Evolutionary conservation across 169 alveolate species (phyloP).

Genomic region (Besnoitia besnoiti): DNA sequence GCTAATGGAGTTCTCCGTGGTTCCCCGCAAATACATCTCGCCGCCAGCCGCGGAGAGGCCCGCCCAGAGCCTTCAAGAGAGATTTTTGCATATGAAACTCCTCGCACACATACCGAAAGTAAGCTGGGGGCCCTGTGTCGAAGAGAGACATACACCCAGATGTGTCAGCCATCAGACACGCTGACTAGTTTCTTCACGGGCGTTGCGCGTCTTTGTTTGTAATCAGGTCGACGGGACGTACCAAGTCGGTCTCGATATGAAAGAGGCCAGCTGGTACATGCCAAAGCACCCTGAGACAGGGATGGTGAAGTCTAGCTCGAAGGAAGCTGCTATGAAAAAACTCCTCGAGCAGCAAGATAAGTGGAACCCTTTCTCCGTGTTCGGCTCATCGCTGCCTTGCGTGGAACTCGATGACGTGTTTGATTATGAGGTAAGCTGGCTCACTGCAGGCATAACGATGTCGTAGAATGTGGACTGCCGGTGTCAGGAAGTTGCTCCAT

Average conservation of each 20-base stretch:
- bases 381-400: constrained; percentile 83
- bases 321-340: neutral
- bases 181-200: too few species aligned
- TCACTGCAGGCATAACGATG: neutral
- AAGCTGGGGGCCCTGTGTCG: neutral
- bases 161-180: neutral
- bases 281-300: neutral
- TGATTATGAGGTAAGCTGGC: constrained; percentile 51
- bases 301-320: neutral
- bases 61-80: neutral
- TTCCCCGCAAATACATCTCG: neutral
- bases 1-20: constrained; percentile 42
- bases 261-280: constrained; percentile 36
- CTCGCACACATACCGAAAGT: constrained; percentile 36
- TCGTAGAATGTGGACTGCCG: neutral
- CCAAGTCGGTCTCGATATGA: constrained; percentile 17
- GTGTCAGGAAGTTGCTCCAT: neutral
- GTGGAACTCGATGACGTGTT: constrained; percentile 79
- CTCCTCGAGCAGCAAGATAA: constrained; percentile 75
- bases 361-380: constrained; percentile 87
- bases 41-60: neutral
- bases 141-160: neutral
- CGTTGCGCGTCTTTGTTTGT: neutral
- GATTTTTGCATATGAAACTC: constrained; percentile 22
- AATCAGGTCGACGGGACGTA: constrained; percentile 32